A percentile compares a stretch with the other conserved stretches of the same genome.
Evolutionary conservation across 2,329 filamentous ascomycete species (phyloP).

Genomic region (Westerdykella aurantiaca): DNA sequence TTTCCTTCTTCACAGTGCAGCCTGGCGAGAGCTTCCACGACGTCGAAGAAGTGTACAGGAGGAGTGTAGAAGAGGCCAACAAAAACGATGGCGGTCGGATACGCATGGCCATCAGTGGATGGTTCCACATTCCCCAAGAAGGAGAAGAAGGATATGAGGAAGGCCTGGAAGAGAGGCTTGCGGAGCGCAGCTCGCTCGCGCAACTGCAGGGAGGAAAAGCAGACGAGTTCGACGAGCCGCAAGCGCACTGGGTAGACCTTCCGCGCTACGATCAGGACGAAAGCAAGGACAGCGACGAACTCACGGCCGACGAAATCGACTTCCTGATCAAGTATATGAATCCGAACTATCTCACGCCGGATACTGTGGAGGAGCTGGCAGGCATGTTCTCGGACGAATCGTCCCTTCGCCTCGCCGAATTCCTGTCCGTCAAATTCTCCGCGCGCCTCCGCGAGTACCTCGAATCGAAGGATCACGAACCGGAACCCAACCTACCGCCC

Average conservation of each 20-base stretch:
- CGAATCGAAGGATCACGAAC: slow-evolving; percentile 44
- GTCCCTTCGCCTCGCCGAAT: slow-evolving; percentile 72
- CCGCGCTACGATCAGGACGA: slow-evolving; percentile 26
- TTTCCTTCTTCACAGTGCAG: slow-evolving; percentile 97
- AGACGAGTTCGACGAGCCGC: slow-evolving; percentile 80
- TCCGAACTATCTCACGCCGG: slow-evolving; percentile 85
- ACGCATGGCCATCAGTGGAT: slow-evolving; percentile 96
- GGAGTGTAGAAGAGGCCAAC: slow-evolving; percentile 54
- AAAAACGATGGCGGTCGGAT: slow-evolving; percentile 67
- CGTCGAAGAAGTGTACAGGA: slow-evolving; percentile 91
- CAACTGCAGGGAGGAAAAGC: slow-evolving; percentile 82
- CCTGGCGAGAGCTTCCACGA: slow-evolving; percentile 99
- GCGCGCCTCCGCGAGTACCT: slow-evolving; percentile 66
- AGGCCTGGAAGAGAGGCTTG: slow-evolving; percentile 82
- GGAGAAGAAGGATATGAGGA: slow-evolving; percentile 88
- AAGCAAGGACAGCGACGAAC: slow-evolving; percentile 41
- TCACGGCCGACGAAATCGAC: slow-evolving; percentile 76
- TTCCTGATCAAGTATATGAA: slow-evolving; percentile 88
- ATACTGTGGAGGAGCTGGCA: slow-evolving; percentile 76
- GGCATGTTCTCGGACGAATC: slow-evolving; percentile 77
- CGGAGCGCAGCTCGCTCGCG: slow-evolving; percentile 82
- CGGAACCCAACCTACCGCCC: slow-evolving; percentile 41
- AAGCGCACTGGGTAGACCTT: slow-evolving; percentile 50
- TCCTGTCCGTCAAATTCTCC: slow-evolving; percentile 74
- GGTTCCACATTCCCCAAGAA: slow-evolving; percentile 96